These are phyloP conservation scores for Fragilaria crotonensis DNA, from an alignment of 108 stramenopile genomes.

Conservation along the genomic window DNA sequence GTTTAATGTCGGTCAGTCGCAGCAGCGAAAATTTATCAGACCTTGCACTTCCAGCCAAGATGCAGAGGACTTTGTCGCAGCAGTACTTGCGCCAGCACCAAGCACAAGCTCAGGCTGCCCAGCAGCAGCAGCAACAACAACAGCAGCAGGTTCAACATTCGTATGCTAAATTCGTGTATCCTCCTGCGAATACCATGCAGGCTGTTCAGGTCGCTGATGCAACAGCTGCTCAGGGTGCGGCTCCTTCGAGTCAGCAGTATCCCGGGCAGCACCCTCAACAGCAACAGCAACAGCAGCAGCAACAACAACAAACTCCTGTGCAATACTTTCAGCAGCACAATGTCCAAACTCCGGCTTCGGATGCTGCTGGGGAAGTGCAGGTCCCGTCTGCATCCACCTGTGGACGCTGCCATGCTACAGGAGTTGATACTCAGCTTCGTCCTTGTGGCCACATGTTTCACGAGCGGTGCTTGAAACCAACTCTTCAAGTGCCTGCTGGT, in stretches of 20 bases:
- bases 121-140: too few species aligned
- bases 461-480: conserved; percentile 80
- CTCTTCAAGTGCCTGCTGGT: conserved; percentile 56
- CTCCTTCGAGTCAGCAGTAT: conserved; percentile 24
- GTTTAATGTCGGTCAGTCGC: conserved; percentile 77
- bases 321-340: background rate
- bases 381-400: conserved; percentile 76
- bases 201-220: background rate
- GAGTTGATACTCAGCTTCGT: conserved; percentile 84
- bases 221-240: conserved; percentile 1
- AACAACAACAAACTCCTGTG: background rate
- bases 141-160: too few species aligned
- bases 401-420: conserved; percentile 55
- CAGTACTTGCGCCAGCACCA: conserved; percentile 70
- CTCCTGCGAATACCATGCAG: background rate
- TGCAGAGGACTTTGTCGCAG: conserved; percentile 79
- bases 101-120: conserved; percentile 21
- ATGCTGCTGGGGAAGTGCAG: conserved; percentile 40
- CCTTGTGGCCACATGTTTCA: conserved; percentile 92
- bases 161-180: conserved; percentile 16
- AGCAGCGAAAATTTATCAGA: conserved; percentile 84
- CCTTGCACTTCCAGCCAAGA: conserved; percentile 76
- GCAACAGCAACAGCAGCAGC: background rate
- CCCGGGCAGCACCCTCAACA: conserved; percentile 31
- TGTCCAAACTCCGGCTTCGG: conserved; percentile 1